These are phyloP conservation scores for Colletotrichum acutatum DNA, from an alignment of 2,329 filamentous ascomycete species.

Conservation along the genomic window DNA sequence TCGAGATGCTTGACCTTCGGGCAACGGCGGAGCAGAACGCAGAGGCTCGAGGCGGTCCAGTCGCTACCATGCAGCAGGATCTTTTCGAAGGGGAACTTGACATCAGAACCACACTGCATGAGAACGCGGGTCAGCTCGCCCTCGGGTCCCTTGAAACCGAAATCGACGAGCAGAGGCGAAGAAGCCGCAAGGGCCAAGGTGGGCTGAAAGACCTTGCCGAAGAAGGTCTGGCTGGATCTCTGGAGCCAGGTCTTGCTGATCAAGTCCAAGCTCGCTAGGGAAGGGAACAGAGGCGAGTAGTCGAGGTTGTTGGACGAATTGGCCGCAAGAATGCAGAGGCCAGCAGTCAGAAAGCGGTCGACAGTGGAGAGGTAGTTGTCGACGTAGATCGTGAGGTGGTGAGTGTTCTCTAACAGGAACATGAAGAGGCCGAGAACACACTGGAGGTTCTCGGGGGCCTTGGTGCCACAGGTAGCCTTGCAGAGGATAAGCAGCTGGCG, in stretches of 20 bases:
- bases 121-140: background rate
- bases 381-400: background rate
- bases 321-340: background rate
- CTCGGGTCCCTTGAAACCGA: background rate
- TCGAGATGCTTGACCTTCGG: slow-evolving; percentile 9
- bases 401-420: background rate
- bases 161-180: background rate
- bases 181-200: background rate
- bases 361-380: background rate
- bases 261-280: background rate
- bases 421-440: slow-evolving; percentile 11
- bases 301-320: no score
- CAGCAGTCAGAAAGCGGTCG: slow-evolving; percentile 1
- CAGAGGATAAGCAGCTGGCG: slow-evolving; percentile 7
- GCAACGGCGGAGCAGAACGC: slow-evolving; percentile 17
- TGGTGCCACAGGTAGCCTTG: background rate
- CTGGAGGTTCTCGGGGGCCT: background rate
- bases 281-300: background rate
- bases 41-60: background rate
- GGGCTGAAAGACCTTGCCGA: background rate
- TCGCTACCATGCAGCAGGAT: background rate
- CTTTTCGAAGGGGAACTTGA: slow-evolving; percentile 1
- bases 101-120: background rate
- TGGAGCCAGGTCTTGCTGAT: background rate
- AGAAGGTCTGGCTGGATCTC: background rate